Evolutionary conservation across 2,329 filamentous ascomycete species (phyloP).

Genomic region (Aurifilum marmelostoma): DNA sequence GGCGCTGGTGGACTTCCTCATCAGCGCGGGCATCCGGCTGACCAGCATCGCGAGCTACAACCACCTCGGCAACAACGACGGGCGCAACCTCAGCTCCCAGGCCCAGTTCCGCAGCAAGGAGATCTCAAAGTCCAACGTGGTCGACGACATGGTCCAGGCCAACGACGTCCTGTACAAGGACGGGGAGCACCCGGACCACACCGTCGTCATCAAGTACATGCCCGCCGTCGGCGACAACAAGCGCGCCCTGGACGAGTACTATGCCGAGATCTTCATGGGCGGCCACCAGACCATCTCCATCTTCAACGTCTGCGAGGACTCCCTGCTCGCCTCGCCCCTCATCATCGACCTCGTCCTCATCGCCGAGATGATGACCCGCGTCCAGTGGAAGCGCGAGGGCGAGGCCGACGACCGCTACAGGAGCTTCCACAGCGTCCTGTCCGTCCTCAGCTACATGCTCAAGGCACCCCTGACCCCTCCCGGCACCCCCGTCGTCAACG

Average conservation of each 20-base stretch:
- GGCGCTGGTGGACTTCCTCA: slow-evolving; percentile 95
- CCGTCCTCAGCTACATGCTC: slow-evolving; percentile 98
- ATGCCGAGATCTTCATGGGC: slow-evolving; percentile 98
- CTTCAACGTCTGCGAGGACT: slow-evolving; percentile 99
- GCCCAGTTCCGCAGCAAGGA: slow-evolving; percentile 99
- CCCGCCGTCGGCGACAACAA: slow-evolving; percentile 98
- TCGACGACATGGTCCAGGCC: slow-evolving; percentile 98
- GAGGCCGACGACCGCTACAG: slow-evolving; percentile 70
- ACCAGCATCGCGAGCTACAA: slow-evolving; percentile 99
- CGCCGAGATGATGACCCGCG: slow-evolving; percentile 97
- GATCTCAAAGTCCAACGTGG: slow-evolving; percentile 98
- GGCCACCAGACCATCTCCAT: slow-evolving; percentile 97
- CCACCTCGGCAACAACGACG: slow-evolving; percentile 98
- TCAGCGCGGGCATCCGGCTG: slow-evolving; percentile 98
- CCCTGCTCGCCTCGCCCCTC: slow-evolving; percentile 88
- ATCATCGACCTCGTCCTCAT: slow-evolving; percentile 96
- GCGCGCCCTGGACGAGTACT: slow-evolving; percentile 98
- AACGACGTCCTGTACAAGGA: slow-evolving; percentile 89
- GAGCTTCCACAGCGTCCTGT: slow-evolving; percentile 95
- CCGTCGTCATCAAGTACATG: slow-evolving; percentile 99
- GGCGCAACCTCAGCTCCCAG: slow-evolving; percentile 97
- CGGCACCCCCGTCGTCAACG: slow-evolving; percentile 93
- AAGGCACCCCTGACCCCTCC: slow-evolving; percentile 92
- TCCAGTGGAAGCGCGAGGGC: slow-evolving; percentile 78
- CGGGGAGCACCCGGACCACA: slow-evolving; percentile 96